Evolutionary conservation across 345 rosid genomes (phyloP), one percentile per base, ranked within the genome.

Genomic region (Eucalyptus erythrocorys): DNA sequence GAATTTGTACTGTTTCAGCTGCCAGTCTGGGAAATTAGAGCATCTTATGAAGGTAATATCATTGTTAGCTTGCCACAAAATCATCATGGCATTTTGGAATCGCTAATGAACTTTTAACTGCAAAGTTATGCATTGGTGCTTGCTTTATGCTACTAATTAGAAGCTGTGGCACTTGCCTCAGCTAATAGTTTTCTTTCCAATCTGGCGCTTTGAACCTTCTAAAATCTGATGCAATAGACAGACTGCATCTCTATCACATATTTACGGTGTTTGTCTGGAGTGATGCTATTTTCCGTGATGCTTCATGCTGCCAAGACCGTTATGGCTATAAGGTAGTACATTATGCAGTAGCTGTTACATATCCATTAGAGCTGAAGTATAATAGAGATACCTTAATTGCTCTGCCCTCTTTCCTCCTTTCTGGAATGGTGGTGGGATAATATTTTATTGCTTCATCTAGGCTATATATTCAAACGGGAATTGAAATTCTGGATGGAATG

Each of bases 1-100:
- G 95, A 94, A 94, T 90, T 79, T 97, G 91, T 97, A 98, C 93
- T 97, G 99, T 94, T 98, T 98, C 96, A 97, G 98, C 93, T 87
- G 95, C 91, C 99, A 96, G 86, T 93, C 99, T n/a, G 97, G 97
- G 92, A 94, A 95, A 92, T 93, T 98, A 37, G 99, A 98, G 94
- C 99, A 98, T 94, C 95, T 97, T 87, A 96, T 98, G 99, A 95
- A 93, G 96, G 99, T 98, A 91, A 92, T 91, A 42, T 47, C 88
- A 64, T 19, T 17, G 19, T 66, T 89, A 48, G 27, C 47, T 32
- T 48, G 50, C 86, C 57, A 48, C 40, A 22, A 71, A 22, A 47
- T 21, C 24, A 71, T 37, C 5, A 10, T 76, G 47, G 15, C 24
- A 40, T 76, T 76, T 40, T 11, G 84, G 84, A 21, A 21, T 40